Evolutionary conservation across 306 rosid genomes (phyloP), one percentile per base, ranked within the genome.

Genomic region (Inga leiocalycina): DNA sequence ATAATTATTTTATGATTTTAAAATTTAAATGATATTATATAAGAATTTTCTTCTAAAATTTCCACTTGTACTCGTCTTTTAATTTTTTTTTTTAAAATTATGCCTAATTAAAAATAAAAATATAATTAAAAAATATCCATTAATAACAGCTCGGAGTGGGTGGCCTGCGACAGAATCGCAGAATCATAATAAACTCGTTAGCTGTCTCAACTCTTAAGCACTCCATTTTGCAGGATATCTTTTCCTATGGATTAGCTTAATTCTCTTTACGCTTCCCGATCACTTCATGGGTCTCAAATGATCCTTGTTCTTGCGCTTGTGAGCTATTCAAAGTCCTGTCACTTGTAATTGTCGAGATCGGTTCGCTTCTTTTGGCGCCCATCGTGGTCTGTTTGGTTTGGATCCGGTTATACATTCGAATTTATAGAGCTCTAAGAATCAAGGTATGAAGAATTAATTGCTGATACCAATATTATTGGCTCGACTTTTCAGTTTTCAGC

Each of bases 391-490:
- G 66, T 59, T 19, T 72, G 32, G 75, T 66, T 45, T 79, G 48
- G 81, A 79, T 83, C 72, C 77, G 75, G 76, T 52, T 78, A 22
- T 75, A 20, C 43, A 68, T 77, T 49, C 61, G 81, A 69, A 54
- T 51, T 71, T 83, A 44, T 22, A 80, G 81, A 52, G 52, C 80
- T 79, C 72, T 8, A 7, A 66, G 3, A 59, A 86, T 82, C 85
- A 56, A 80, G 87, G 83, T 82, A 82, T 81, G 69, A 35, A 56
- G 34, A 74, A 44, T 57, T 57, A 27, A 14, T 74, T 81, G 67
- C 34, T 73, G 80, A 48, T 74, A 66, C 49, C 27, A 46, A 77
- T 56, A 41, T 0, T 79, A 84, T 20, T 71, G 56, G 80, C 43
- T 81, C 56, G 20, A 71, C 32, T 82, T 59, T 22, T 59, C 66